Evolutionary conservation across 805 yeast species (phyloP), one percentile per base, ranked within the genome.

Genomic region (Cyberlindnera misumaiensis): DNA sequence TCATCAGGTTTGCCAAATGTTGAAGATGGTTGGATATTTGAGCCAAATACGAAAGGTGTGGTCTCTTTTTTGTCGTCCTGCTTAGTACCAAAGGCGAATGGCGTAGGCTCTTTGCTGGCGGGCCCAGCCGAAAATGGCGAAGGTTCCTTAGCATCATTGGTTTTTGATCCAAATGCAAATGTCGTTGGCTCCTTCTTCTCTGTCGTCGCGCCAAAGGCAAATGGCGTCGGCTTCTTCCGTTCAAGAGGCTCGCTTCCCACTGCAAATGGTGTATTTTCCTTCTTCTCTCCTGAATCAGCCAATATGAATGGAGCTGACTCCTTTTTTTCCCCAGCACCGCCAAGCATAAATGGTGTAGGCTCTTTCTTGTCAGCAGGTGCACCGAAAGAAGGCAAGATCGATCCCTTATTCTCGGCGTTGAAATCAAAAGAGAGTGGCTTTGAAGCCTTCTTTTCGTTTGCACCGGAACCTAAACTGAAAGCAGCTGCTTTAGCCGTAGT

Each of bases 1-100:
- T 20, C 24, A 20, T 20, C 24, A 8, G 24, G 8, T 20, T 20
- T 20, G 16, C 34, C 15, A 11, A 26, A 32, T 12, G 28, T 15
- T 4, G 17, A 13, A 12, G 22, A 20, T n/a, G 12, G 7, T 13
- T 11, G n/a, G 22, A 4, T 13, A 31, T 34, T 28, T 4, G 45
- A 14, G 5, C 47, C 20, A 13, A 44, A 35, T n/a, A 46, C 48
- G 27, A 49, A 45, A 1, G 31, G 22, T 22, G 45, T 41, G 11
- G 48, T 45, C 29, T 41, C 46, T n/a, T 33, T 38, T 17, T 35
- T 34, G 12, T 32, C 11, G 13, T 34, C 11, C 11, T 36, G 22
- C 16, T 32, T 20, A 22, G 16, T 20, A 14, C 45, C 46, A 37
- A 39, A 43, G 30, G 33, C 25, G 39, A 37, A 40, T 13, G 36